Evolutionary conservation across 129 eudicot species (phyloP), one percentile per base, ranked within the genome.

Genomic region (Cynara cardunculus): DNA sequence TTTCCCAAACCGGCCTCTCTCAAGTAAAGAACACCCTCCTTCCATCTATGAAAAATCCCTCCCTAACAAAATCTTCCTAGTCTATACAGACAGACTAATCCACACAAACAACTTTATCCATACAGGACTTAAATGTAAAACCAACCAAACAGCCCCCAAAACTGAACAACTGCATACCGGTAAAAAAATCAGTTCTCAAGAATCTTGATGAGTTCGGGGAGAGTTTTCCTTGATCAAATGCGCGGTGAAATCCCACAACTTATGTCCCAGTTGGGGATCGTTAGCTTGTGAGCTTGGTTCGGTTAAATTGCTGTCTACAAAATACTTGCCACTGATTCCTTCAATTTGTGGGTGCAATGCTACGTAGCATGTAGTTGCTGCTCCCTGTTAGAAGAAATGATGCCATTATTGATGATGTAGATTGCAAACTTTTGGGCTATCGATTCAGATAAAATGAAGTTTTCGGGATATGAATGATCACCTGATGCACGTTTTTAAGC

Each of bases 311-410:
- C 86, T 83, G 72, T 92, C 87, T 3, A 77, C 79, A 75, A 81
- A 92, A 75, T 92, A 92, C 71, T 84, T 84, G 28, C 91, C 97
- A 53, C 78, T 84, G 3, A 80, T 66, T 39, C 93, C 92, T 75
- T 87, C 64, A 72, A 93, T 89, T 46, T 84, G 79, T 9, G 97
- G 96, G 74, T 93, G 92, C 87, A 93, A 79, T 69, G 96, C 96
- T n/a, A 85, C 92, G 75, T 90, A 90, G 80, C 97, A 93, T 65
- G 89, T 92, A 24, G 96, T 92, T 75, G 97, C 87, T 32, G 97
- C 93, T 25, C 97, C 97, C 96, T 93, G 85, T 24, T 72, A 21
- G 53, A 37, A 77, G 49, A n/a, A 28, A 18, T 3, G 12, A 32
- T 27, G 31, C 9, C 31, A 61, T 35, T 0, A 31, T 11, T 24